Base-by-base conservation (phyloP, 768 basidiomycete genomes). In the Mycena indigotica region DNA sequence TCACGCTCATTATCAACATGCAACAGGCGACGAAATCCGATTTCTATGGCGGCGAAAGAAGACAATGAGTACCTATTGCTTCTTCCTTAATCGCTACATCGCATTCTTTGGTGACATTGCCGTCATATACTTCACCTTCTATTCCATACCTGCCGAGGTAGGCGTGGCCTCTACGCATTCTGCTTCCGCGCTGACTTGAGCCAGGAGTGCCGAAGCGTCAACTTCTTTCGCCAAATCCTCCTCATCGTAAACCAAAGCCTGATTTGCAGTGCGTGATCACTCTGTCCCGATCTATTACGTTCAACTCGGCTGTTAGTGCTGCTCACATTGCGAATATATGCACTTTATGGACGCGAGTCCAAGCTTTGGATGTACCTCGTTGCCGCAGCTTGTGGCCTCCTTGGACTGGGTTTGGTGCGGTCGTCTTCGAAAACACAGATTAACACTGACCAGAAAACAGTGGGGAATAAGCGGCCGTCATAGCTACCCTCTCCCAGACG, bases 171-270 rank as follows among this genome's bases (percentile, higher is more conserved):
- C 12, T 45, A 28, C 1, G 4, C 13, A 12, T 24, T 44, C 16
- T 21, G n/a, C 19, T 0, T 23, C 12, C 4, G 21, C 15, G 23
- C 4, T 40, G 17, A 2, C 46, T 40, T 53, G 48, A 32, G 50
- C 40, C 32, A 56, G 55, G 2, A 38, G 17, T 57, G 60, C n/a
- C 1, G 8, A 16, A 23, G 30, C 23, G 41, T 57, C 19, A 57
- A 57, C 28, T 30, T 61, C 6, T 54, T 61, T 28, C 60, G 60
- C 28, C 40, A 61, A 23, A n/a, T 61, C 2, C 50, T 62, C 5
- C 56, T 62, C 35, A 32, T 51, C 15, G 5, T 62, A 17, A 62
- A 49, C 26, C 61, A 62, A 53, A 21, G 3, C n/a, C 38, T 53
- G 0, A 44, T 57, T 10, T 56, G 55, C 21, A 10, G 60, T 61